Percentiles rank a stretch among this genome's conserved stretches.
Conservation (phyloP, 371 early-diverging fungal genomes). For the Actinomortierella ambigua region DNA sequence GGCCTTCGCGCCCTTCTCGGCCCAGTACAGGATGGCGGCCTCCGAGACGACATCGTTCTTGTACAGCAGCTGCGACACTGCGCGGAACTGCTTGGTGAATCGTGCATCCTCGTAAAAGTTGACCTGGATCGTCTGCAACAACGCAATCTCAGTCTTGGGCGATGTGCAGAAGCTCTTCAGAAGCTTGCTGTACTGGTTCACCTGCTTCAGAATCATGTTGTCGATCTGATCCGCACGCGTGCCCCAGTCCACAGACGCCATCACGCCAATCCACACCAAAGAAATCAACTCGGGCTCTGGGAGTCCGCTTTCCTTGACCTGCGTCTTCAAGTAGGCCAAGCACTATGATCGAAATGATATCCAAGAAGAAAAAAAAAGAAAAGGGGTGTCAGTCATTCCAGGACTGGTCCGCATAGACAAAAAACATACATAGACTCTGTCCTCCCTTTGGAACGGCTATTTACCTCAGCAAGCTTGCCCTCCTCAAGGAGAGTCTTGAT, state of each 20-base stretch:
- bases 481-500: constrained; percentile 66
- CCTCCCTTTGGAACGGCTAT: neutral
- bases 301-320: constrained; percentile 76
- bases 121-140: constrained; percentile 83
- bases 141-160: constrained; percentile 84
- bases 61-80: constrained; percentile 82
- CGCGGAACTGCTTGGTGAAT: constrained; percentile 84
- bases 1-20: constrained; percentile 84
- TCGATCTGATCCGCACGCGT: constrained; percentile 86
- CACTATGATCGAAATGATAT: constrained; percentile 58
- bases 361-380: constrained; percentile 3
- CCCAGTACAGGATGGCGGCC: constrained; percentile 92
- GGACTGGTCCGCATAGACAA: neutral
- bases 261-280: constrained; percentile 83
- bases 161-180: constrained; percentile 76
- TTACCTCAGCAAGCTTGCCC: constrained; percentile 62
- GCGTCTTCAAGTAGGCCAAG: constrained; percentile 63
- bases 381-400: neutral
- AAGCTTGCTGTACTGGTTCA: constrained; percentile 57
- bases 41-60: constrained; percentile 89
- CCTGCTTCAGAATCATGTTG: constrained; percentile 67
- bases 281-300: constrained; percentile 75
- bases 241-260: constrained; percentile 77
- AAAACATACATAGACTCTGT: neutral
- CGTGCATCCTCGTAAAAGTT: constrained; percentile 89